Evolutionary conservation across 2,329 filamentous ascomycete species (phyloP).

Genomic region (Parasarocladium wereldwijsianum): DNA sequence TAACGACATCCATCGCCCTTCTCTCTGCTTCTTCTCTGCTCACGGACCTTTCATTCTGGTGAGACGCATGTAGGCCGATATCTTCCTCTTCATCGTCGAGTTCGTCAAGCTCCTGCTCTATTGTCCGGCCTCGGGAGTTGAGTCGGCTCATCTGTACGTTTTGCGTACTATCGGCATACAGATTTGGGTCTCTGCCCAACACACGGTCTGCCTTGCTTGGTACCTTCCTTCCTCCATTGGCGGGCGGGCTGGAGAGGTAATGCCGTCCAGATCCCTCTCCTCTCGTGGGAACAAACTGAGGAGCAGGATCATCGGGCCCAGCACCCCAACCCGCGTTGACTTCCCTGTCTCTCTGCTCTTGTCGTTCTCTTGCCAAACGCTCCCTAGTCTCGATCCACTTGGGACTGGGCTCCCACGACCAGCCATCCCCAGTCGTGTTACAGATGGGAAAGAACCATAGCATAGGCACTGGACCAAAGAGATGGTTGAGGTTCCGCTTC

Average conservation of each 20-base stretch:
- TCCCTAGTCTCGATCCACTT: slow-evolving; percentile 64
- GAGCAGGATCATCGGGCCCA: slow-evolving; percentile 11
- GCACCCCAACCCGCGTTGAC: slow-evolving; percentile 52
- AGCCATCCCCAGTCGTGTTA: slow-evolving; percentile 84
- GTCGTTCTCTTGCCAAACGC: slow-evolving; percentile 39
- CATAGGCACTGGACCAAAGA: slow-evolving; percentile 60
- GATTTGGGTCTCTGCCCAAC: slow-evolving; percentile 39
- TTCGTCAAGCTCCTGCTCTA: slow-evolving; percentile 27
- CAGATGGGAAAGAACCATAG: slow-evolving; percentile 71
- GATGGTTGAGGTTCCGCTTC: slow-evolving; percentile 61
- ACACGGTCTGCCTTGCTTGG: slow-evolving; percentile 44
- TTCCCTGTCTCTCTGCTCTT: slow-evolving; percentile 48
- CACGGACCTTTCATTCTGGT: slow-evolving; percentile 14
- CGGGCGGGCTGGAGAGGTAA: slow-evolving; percentile 8
- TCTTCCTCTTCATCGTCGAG: slow-evolving; percentile 21
- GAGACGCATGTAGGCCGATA: slow-evolving; percentile 13
- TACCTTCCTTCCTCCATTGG: slow-evolving; percentile 17
- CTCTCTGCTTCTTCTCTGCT: slow-evolving; percentile 28
- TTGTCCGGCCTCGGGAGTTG: slow-evolving; percentile 27
- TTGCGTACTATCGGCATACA: slow-evolving; percentile 34
- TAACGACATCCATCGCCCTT: slow-evolving; percentile 28
- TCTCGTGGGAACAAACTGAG: slow-evolving; percentile 1
- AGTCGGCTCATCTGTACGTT: slow-evolving; percentile 31
- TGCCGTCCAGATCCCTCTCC: slow-evolving; percentile 12
- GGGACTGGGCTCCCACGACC: slow-evolving; percentile 78